Conservation (phyloP, 148 eudicot species). For the Chenopodium album region DNA sequence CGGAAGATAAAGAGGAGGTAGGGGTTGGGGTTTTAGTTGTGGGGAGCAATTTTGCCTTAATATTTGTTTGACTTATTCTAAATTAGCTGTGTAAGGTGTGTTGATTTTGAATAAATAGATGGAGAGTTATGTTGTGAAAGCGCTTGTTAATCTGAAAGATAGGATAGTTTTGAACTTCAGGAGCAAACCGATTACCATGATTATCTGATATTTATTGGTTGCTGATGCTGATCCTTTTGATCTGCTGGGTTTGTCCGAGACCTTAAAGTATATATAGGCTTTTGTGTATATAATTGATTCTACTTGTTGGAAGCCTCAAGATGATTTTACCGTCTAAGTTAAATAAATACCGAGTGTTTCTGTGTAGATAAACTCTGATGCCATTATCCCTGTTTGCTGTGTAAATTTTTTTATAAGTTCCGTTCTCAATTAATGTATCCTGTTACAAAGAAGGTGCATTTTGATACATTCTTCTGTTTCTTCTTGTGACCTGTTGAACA, state of each 20-base stretch:
- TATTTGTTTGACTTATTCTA: not conserved
- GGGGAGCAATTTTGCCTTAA: not conserved
- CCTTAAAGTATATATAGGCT: not conserved
- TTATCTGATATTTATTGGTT: not conserved
- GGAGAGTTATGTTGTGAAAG: not conserved
- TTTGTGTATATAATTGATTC: not conserved
- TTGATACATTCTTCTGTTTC: not conserved
- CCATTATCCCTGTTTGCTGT: not conserved
- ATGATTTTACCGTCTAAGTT: not conserved
- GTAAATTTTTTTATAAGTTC: not conserved
- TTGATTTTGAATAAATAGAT: not conserved
- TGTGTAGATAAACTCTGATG: not conserved
- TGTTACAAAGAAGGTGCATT: not conserved
- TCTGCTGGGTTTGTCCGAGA: not conserved
- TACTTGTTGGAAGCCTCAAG: not conserved
- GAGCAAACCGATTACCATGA: not conserved
- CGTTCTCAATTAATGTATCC: not conserved
- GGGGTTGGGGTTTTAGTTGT: not conserved
- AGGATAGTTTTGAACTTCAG: not conserved
- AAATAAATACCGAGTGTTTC: not conserved
- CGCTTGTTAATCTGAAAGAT: not conserved
- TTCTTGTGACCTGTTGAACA: not conserved
- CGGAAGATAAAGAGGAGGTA: not conserved
- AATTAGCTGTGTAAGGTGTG: too few species aligned
- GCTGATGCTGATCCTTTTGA: not conserved